phyloP scores from a whole-genome alignment of 2,329 filamentous ascomycete species.

The Colletotrichum chrysophilum region DNA sequence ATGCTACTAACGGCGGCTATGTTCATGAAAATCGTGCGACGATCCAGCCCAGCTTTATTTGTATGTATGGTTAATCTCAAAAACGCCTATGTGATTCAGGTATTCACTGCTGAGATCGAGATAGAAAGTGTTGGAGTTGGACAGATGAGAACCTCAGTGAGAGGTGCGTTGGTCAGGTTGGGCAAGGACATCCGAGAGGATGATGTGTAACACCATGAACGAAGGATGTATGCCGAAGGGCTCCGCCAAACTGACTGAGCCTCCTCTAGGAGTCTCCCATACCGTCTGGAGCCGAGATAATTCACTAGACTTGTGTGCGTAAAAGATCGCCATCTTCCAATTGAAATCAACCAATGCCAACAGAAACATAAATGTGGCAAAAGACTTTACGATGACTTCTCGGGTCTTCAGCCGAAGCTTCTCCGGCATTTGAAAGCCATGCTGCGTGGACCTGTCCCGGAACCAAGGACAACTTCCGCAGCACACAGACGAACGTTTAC shows the following conservation, averaged over 20 bases:
- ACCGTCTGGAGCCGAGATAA: background rate
- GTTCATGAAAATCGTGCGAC: background rate
- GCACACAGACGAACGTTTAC: no score
- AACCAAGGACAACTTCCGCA: no score
- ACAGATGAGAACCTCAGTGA: background rate
- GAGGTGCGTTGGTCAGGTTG: background rate
- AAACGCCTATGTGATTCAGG: background rate
- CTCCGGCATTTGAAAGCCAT: no score
- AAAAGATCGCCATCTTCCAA: background rate
- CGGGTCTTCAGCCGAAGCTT: no score
- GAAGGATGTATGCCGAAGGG: background rate
- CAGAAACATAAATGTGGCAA: no score
- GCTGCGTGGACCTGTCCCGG: no score
- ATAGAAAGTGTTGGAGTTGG: background rate
- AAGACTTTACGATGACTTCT: no score
- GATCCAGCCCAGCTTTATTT: background rate
- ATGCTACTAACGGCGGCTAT: background rate
- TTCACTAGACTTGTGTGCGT: background rate
- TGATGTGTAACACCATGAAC: background rate
- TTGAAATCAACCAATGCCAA: no score
- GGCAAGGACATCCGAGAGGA: background rate
- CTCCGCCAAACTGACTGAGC: background rate
- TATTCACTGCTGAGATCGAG: background rate
- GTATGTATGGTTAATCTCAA: background rate
- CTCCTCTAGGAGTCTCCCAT: background rate